A percentile compares a stretch with the other conserved stretches of the same genome.
Conservation (phyloP, 345 rosid genomes). For the Salix suchowensis region DNA sequence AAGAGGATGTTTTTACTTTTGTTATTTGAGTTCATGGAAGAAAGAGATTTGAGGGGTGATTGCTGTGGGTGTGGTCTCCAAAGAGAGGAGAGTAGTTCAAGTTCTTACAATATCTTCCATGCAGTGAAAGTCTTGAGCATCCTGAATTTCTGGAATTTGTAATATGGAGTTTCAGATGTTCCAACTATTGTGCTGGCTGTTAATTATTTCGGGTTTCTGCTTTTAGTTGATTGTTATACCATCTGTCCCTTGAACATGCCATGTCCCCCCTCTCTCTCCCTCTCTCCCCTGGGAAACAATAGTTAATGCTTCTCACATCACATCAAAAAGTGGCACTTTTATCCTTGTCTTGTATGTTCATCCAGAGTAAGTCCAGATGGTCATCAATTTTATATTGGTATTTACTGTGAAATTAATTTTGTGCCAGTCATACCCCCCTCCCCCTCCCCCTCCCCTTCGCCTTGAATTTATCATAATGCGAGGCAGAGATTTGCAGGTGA, state of each 20-base stretch:
- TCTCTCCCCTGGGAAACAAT: not conserved
- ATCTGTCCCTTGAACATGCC: not conserved
- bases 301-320: not conserved
- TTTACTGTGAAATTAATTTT: not conserved
- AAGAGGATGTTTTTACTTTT: not conserved
- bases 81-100: not conserved
- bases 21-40: not conserved
- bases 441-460: not conserved
- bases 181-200: not conserved
- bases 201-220: not conserved
- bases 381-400: not conserved
- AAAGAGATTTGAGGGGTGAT: not conserved
- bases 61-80: not conserved
- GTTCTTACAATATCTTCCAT: not conserved
- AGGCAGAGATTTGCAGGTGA: slow-evolving; percentile 59
- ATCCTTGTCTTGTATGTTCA: not conserved
- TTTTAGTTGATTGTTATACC: not conserved
- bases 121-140: not conserved
- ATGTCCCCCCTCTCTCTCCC: not conserved
- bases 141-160: not conserved
- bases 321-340: not conserved
- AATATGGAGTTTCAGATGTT: not conserved
- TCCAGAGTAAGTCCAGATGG: not conserved
- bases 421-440: not conserved
- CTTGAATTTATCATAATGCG: slow-evolving; percentile 10